Evolutionary conservation across 208 protist genomes (phyloP), one percentile per base, ranked within the genome.

Genomic region (Trypanosoma avium): DNA sequence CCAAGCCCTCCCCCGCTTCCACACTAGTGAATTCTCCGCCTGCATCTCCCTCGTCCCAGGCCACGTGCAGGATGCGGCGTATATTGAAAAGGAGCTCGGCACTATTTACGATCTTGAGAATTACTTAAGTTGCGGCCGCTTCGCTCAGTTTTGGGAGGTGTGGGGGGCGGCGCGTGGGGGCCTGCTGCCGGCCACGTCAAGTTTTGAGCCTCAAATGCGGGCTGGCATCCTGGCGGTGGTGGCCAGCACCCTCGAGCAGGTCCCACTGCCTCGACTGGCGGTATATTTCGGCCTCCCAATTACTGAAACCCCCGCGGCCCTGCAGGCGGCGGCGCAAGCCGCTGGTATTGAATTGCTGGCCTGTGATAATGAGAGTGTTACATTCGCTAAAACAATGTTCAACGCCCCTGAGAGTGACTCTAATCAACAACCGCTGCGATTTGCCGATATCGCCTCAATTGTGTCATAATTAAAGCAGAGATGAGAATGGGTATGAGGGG

Each of bases 61-160:
- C 55, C 80, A 92, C 65, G 84, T 91, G 61, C 89, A 95, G 77
- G 84, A 91, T 60, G 78, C 81, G 9, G 30, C 74, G 26, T 82
- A 70, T 56, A 81, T 93, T 40, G 81, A 89, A 71, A 86, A 90
- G 73, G 86, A 92, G 62, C 61, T 95, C 1, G 76, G 75, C 56
- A 77, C 75, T 61, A 90, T 94, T 56, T 94, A 95, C 67, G 89
- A 88, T 46, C 76, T 91, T n/a, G 89, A 95, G 74, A 95, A 95
- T 64, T 79, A 89, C 19, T 79, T 95, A 54, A 89, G 79, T 72
- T 88, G 86, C 53, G 85, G 89, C 22, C 58, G 81, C 52, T 95
- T 95, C 55, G 71, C 75, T 5, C 69, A 76, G 64, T 95, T 95
- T 66, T 95, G 89, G 86, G 50, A 73, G 27, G 79, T 85, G 70